Conservation (phyloP, 169 alveolate genomes). For the Eimeria necatrix region DNA sequence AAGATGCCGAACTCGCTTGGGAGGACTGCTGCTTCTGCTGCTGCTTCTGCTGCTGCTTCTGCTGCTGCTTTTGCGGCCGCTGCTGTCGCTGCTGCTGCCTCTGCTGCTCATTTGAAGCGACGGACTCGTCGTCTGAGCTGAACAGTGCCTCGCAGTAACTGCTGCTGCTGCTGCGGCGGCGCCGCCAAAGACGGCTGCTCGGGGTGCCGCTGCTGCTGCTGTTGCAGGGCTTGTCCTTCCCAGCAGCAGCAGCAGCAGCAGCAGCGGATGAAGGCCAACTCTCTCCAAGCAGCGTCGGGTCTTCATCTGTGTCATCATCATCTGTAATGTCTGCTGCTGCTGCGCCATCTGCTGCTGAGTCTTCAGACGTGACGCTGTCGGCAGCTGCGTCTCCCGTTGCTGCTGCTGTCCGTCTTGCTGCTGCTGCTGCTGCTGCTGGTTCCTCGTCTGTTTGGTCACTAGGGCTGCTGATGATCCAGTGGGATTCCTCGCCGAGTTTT, state of each 20-base stretch:
- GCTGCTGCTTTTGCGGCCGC: conserved; percentile 24
- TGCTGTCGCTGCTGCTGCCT: conserved; percentile 36
- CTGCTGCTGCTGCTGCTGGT: conserved; percentile 28
- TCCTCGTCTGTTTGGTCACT: background rate
- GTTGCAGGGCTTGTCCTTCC: background rate
- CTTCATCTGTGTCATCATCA: background rate
- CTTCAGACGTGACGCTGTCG: background rate
- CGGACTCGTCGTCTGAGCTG: conserved; percentile 22
- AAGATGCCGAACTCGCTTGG: background rate
- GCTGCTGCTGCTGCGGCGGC: conserved; percentile 57
- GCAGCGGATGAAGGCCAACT: background rate
- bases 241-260: conserved; percentile 29
- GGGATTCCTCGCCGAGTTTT: background rate
- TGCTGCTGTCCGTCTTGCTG: background rate
- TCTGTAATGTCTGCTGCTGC: conserved; percentile 17
- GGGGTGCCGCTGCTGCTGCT: conserved; percentile 33
- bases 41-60: conserved; percentile 52
- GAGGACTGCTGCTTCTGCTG: conserved; percentile 16
- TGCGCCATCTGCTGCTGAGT: conserved; percentile 12
- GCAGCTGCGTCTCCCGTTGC: conserved; percentile 2
- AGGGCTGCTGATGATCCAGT: background rate
- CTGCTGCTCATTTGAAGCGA: background rate
- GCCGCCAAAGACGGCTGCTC: background rate
- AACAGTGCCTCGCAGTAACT: conserved; percentile 28
- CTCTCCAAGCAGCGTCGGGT: background rate